phyloP scores from a whole-genome alignment of 106 monocot genomes.

The Alisma plantagoaquatica region DNA sequence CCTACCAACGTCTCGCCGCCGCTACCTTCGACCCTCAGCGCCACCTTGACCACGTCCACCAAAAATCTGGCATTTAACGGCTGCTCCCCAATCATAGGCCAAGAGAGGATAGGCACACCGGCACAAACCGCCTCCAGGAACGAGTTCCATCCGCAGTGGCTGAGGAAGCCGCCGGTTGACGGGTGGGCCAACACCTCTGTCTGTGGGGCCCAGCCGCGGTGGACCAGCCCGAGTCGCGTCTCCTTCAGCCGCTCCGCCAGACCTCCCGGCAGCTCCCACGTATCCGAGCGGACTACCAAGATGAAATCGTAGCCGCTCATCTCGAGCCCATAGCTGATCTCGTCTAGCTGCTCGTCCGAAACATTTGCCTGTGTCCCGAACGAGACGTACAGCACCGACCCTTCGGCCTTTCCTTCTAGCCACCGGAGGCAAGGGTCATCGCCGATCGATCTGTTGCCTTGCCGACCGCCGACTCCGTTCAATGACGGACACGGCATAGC shows the following conservation, averaged over 20 bases:
- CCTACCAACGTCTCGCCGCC: too few relatives aligned
- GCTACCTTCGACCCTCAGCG: too few relatives aligned
- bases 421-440: constrained; percentile 5
- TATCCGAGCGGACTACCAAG: not conserved
- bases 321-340: constrained; percentile 2
- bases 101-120: too few relatives aligned
- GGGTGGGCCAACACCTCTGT: not conserved
- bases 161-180: not conserved
- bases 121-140: not conserved
- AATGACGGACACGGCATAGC: not conserved
- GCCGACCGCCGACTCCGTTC: not conserved
- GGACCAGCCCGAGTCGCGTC: not conserved
- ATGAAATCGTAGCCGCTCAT: constrained; percentile 6
- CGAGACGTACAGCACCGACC: constrained; percentile 10
- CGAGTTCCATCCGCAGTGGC: constrained; percentile 9
- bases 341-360: constrained; percentile 6
- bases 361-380: constrained; percentile 15
- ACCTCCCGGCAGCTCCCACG: not conserved
- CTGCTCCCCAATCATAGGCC: too few relatives aligned
- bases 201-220: not conserved
- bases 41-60: too few relatives aligned
- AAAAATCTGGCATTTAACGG: too few relatives aligned
- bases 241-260: not conserved
- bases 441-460: not conserved
- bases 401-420: not conserved